A percentile compares a stretch with the other conserved stretches of the same genome.
These are phyloP conservation scores for Closterium sp. DNA, from an alignment of 139 green algal species.

Conservation along the genomic window DNA sequence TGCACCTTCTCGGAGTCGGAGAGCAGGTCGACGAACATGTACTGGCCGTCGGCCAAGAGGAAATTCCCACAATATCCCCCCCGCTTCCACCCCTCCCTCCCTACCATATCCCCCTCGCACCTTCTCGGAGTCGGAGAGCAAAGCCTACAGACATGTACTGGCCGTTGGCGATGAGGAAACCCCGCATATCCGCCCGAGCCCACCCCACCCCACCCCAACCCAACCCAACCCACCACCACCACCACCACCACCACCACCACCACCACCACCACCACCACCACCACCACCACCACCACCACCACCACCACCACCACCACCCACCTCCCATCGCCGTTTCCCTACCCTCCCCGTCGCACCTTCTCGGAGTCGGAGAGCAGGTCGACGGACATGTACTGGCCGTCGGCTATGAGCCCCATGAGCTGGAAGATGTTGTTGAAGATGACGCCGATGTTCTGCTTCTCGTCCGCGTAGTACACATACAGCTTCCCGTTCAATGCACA, in stretches of 20 bases:
- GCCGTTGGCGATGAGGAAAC: too few relatives aligned
- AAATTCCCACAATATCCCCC: too few relatives aligned
- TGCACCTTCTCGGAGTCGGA: constrained; percentile 41
- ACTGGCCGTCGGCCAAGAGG: constrained; percentile 35
- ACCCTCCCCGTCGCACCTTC: constrained; percentile 39
- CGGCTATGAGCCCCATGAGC: constrained; percentile 43
- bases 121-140: too few relatives aligned
- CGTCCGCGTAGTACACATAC: constrained; percentile 47
- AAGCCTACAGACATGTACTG: constrained; percentile 43
- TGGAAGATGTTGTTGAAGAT: constrained; percentile 57
- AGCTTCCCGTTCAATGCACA: constrained; percentile 51
- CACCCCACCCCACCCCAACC: too few relatives aligned
- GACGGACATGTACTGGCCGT: constrained; percentile 36
- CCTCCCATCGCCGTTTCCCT: too few relatives aligned
- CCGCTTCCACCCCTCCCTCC: too few relatives aligned
- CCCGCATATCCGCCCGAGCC: too few relatives aligned
- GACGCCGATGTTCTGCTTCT: constrained; percentile 41
- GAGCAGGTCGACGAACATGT: constrained; percentile 33
- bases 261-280: too few relatives aligned
- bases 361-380: constrained; percentile 33
- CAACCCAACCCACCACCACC: too few relatives aligned
- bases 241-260: too few relatives aligned
- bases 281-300: too few relatives aligned
- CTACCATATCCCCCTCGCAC: background rate
- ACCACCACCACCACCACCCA: too few relatives aligned